Percentiles rank a stretch among this genome's conserved stretches.
phyloP scores from a whole-genome alignment of 192 early-diverging fungal genomes.

The Backusella parvicylindrica region DNA sequence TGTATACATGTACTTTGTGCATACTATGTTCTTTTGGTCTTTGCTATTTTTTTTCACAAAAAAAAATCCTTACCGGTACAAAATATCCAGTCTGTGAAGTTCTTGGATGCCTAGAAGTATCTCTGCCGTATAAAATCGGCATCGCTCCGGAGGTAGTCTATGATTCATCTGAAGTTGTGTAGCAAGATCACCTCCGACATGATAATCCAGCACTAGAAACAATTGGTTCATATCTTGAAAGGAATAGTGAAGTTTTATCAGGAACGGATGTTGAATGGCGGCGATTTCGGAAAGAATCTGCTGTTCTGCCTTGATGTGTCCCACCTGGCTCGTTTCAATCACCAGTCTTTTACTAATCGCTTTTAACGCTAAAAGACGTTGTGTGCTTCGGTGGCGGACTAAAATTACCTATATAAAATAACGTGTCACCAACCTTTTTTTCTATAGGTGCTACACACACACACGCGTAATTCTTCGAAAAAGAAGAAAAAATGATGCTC shows the following conservation, averaged over 20 bases:
- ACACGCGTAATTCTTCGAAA: too few species aligned
- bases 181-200: constrained; percentile 90
- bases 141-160: constrained; percentile 62
- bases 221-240: constrained; percentile 85
- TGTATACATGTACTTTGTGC: too few species aligned
- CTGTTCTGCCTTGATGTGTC: constrained; percentile 83
- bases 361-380: constrained; percentile 44
- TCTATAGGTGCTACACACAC: too few species aligned
- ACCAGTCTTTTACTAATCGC: constrained; percentile 57
- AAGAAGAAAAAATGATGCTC: constrained; percentile 15
- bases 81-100: constrained; percentile 83
- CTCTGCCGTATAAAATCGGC: constrained; percentile 85
- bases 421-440: constrained; percentile 20
- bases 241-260: constrained; percentile 86
- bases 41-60: background rate
- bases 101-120: constrained; percentile 83
- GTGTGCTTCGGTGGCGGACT: constrained; percentile 7
- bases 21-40: background rate
- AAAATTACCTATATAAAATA: constrained; percentile 1
- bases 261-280: constrained; percentile 78
- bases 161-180: constrained; percentile 65
- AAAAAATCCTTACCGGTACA: constrained; percentile 55
- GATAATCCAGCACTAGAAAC: constrained; percentile 88
- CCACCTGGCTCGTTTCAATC: constrained; percentile 66
- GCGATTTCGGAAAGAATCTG: constrained; percentile 61